Base-by-base conservation (phyloP, 2,329 filamentous ascomycete species). In the Curvularia hawaiiensis region DNA sequence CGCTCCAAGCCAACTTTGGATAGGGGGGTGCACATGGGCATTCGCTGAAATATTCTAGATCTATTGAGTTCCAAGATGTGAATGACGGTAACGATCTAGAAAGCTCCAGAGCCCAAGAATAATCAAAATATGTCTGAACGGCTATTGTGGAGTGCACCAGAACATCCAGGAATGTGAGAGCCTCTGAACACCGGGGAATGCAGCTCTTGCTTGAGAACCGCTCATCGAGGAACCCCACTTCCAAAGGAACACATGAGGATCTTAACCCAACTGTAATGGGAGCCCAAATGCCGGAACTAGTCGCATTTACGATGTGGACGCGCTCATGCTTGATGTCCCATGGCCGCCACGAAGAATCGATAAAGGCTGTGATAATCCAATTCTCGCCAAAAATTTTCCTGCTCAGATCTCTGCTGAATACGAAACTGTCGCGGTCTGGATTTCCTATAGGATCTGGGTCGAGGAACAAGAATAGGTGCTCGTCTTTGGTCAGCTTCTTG, bases 381-480 rank as follows among this genome's bases (percentile, higher is more conserved):
- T 74, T 57, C 44, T 83, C 78, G 18, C 81, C 79, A 38, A 80
- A 79, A 14, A 79, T 72, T 7, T 83, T 72, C 4, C 79, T 75
- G 9, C 74, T 70, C 54, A 80, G 79, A 46, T 83, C 78, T 7
- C 78, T 62, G 2, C 85, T 80, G 63, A 90, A 86, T 0, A 88
- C 82, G 63, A 87, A 87, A 2, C 69, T 70, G 65, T 89, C 85
- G 5, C 80, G 54, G 0, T 75, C 66, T 0, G 78, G 70, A 28
- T 80, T 69, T 0, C 81, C 81, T 35, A 82, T 77, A 16, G 79
- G 79, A 5, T 79, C 74, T 0, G 85, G 83, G 52, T 89, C 84
- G 3, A 86, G 73, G 64, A 88, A 88, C 2, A 89, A 70, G 61
- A 81, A 89, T 0, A 87, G 52, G 1, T 76, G 66, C 49, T 65